Evolutionary conservation across 2,329 filamentous ascomycete genomes (phyloP), one percentile per base, ranked within the genome.

Genomic region (Blastomyces percursus): DNA sequence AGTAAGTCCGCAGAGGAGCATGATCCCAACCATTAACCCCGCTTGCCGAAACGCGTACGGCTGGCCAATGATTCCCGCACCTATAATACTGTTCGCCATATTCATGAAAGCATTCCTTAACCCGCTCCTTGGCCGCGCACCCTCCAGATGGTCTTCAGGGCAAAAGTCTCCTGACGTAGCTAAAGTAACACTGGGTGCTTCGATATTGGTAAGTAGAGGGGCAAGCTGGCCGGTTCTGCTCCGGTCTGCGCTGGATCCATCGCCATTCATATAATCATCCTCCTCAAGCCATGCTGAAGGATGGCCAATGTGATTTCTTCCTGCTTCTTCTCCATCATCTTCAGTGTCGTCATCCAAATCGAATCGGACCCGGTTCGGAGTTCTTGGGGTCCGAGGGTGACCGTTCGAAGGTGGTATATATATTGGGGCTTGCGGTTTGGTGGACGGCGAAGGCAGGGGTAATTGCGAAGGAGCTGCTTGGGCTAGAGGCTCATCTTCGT

Each of bases 81-180:
- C 85, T 65, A 99, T 96, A 74, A 99, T 99, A 70, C 90, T 95
- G 79, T 99, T 99, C 66, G 94, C 93, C 94, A 99, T 99, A 77
- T 99, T 99, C 91, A 97, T 96, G 69, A 99, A 97, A 2, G 94
- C 93, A 73, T 88, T 90, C 65, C 84, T 82, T 77, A 97, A 82
- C 5, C 89, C 88, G 63, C 90, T 96, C 77, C 93, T 93, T 56
- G 93, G 91, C 62, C 92, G 82, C 24, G 83, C 81, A 66, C 75
- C 80, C 67, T 86, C 83, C 62, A 86, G 72, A 64, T 84, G 76
- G 60, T 86, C 82, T 67, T 85, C 82, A 0, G 82, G 79, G 62
- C 81, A 78, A 68, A 84, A 81, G 63, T 82, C 76, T 62, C 84
- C 81, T 32, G 79, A 79, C 67, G 76, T 87, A 77, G 81, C 90